Evolutionary conservation across 2,329 filamentous ascomycete species (phyloP), one percentile per base, ranked within the genome.

Genomic region (Cercospora sesami): DNA sequence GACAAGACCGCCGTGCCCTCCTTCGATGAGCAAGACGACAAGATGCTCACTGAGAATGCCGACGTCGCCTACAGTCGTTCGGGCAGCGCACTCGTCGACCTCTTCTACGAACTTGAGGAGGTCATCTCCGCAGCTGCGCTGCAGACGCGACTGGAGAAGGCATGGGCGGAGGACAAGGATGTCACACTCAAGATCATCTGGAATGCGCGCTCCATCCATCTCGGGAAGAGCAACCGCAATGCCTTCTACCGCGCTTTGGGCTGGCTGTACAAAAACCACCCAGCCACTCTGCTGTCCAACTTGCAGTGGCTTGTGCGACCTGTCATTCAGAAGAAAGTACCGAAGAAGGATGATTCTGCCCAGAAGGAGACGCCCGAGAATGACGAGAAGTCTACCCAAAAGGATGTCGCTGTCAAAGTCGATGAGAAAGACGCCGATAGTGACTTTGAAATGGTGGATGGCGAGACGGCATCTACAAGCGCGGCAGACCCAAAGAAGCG

Each of bases 131-230:
- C 78, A 0, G 73, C 76, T 0, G 73, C 78, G 1, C 74, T 88
- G 1, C 72, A 75, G 5, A 72, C 79, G 12, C 73, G 84, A 1
- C 81, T 89, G 31, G 74, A 82, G 2, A 68, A 75, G 2, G 83
- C 86, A 0, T 89, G 86, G 86, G 72, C 75, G 1, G 74, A 78
- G 1, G 83, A 88, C 67, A 69, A 83, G 0, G 72, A 83, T 2
- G 74, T 80, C 12, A 86, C 86, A 0, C 80, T 89, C 31, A 87
- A 87, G 73, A 82, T 89, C 72, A 85, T 89, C 70, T 89, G 86
- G 81, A 87, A 88, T 68, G 78, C 83, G 0, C 82, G 87, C 9
- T 87, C 85, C n/a, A 88, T 89, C 60, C 86, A 89, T 67, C 77
- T 88, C 0, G 86, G 87, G 16, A 88, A 88, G 76, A 80, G 81